Evolutionary conservation across 2,329 filamentous ascomycete genomes (phyloP).

Genomic region (Myriosclerotinia scirpicola): DNA sequence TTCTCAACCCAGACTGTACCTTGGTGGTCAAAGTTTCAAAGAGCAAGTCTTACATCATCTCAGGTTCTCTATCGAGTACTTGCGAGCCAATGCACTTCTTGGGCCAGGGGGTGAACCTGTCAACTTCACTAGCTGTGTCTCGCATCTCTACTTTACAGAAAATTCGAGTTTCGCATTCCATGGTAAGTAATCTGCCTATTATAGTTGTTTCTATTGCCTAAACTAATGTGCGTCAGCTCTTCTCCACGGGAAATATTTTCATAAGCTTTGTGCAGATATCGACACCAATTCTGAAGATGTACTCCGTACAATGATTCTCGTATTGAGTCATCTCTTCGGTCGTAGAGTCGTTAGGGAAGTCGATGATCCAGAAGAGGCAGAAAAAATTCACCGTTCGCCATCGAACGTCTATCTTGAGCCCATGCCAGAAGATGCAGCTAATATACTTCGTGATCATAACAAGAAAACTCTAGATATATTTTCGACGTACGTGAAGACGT

Average conservation of each 20-base stretch:
- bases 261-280: slow-evolving; percentile 60
- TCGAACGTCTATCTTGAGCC: slow-evolving; percentile 65
- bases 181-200: slow-evolving; percentile 39
- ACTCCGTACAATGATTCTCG: slow-evolving; percentile 62
- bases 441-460: slow-evolving; percentile 62
- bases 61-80: slow-evolving; percentile 78
- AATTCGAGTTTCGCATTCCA: slow-evolving; percentile 77
- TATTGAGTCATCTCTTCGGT: slow-evolving; percentile 70
- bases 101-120: slow-evolving; percentile 60
- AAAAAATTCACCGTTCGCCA: slow-evolving; percentile 55
- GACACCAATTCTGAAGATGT: slow-evolving; percentile 50
- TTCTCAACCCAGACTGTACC: slow-evolving; percentile 67
- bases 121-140: slow-evolving; percentile 70
- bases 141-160: slow-evolving; percentile 75
- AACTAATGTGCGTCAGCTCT: slow-evolving; percentile 47
- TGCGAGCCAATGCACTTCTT: slow-evolving; percentile 67
- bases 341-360: slow-evolving; percentile 54
- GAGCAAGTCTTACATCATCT: slow-evolving; percentile 73
- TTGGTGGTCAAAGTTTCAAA: slow-evolving; percentile 67
- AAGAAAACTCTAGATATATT: slow-evolving; percentile 61
- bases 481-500: slow-evolving; percentile 67
- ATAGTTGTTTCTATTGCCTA: background rate
- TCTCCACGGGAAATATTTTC: slow-evolving; percentile 69
- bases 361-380: slow-evolving; percentile 50
- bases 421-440: slow-evolving; percentile 57